Percentiles rank a stretch among this genome's conserved stretches.
phyloP scores from a whole-genome alignment of 139 green algal genomes.

The Pleodorina starrii region DNA sequence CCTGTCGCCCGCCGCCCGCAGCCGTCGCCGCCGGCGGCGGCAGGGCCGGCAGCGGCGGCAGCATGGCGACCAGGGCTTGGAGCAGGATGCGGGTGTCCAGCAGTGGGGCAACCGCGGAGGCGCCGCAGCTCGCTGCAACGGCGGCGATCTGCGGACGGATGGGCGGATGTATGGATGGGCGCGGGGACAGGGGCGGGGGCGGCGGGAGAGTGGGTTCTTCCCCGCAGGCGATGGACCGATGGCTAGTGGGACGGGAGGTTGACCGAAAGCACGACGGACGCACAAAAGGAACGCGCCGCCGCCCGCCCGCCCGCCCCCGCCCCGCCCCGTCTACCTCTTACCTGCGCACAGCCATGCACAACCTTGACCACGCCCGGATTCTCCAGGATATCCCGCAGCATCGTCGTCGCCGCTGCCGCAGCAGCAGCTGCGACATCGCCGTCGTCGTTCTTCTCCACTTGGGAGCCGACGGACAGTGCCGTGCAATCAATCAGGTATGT shows the following conservation, averaged over 20 bases:
- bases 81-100: conserved; percentile 38
- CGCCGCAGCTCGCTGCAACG: not conserved
- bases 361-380: conserved; percentile 11
- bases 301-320: no score
- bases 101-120: not conserved
- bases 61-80: not conserved
- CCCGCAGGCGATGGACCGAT: no score
- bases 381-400: conserved; percentile 24
- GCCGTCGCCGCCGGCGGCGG: not conserved
- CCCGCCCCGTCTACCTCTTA: no score
- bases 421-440: not conserved
- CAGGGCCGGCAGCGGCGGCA: conserved; percentile 24
- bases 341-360: conserved; percentile 34
- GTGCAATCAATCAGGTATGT: conserved; percentile 17
- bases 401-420: not conserved
- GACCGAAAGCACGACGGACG: no score
- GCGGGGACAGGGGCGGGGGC: no score
- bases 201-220: no score
- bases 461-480: not conserved
- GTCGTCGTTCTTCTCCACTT: not conserved
- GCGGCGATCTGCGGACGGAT: not conserved
- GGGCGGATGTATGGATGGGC: no score
- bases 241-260: no score
- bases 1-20: not conserved
- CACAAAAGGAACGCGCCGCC: no score